phyloP scores from a whole-genome alignment of 768 basidiomycete genomes.

The Chlorophyllum brunneum region DNA sequence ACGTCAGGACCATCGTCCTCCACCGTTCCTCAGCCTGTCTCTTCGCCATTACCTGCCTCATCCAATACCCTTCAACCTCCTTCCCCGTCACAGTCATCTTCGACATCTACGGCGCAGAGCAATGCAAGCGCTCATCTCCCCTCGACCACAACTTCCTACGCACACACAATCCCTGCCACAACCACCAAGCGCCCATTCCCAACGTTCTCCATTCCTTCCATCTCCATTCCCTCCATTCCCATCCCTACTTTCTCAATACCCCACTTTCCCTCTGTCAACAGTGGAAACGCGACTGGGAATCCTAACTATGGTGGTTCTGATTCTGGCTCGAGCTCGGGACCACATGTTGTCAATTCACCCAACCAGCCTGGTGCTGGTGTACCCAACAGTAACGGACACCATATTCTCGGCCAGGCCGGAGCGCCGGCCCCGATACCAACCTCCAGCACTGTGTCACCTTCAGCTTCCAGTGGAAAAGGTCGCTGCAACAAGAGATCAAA shows the following conservation, averaged over 20 bases:
- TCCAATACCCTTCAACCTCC: not conserved
- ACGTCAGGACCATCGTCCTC: conserved; percentile 9
- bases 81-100: not conserved
- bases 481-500: not conserved
- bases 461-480: not conserved
- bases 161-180: conserved; percentile 6
- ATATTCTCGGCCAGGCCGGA: too few relatives aligned
- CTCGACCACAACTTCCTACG: conserved; percentile 8
- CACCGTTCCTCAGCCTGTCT: not conserved
- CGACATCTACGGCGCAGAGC: not conserved
- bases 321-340: not conserved
- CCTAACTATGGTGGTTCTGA: not conserved
- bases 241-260: conserved; percentile 13
- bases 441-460: too few relatives aligned
- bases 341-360: not conserved
- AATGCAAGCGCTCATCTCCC: too few relatives aligned
- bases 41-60: not conserved
- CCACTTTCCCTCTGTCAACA: not conserved
- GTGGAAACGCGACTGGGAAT: not conserved
- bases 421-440: too few relatives aligned
- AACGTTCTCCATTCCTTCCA: conserved; percentile 11
- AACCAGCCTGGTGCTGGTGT: not conserved
- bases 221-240: conserved; percentile 14
- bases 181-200: conserved; percentile 12
- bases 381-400: not conserved